phyloP scores from a whole-genome alignment of 306 rosid genomes.

The Erythrophleum fordii region DNA sequence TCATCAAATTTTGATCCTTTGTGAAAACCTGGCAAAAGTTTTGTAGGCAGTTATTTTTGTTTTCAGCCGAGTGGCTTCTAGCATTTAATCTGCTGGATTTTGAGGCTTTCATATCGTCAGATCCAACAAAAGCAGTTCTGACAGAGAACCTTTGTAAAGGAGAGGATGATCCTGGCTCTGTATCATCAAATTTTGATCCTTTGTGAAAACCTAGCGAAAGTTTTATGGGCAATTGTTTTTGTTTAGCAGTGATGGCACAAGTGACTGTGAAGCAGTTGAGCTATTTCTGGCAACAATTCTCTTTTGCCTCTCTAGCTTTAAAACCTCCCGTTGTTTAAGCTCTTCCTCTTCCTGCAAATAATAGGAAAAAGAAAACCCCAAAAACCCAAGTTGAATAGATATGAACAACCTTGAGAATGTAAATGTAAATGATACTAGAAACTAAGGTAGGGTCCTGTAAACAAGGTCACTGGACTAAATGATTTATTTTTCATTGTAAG shows the following conservation, averaged over 20 bases:
- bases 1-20: constrained; percentile 92
- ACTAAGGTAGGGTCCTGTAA: constrained; percentile 7
- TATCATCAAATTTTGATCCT: constrained; percentile 90
- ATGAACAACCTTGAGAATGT: constrained; percentile 26
- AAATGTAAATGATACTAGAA: constrained; percentile 18
- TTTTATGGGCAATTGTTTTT: constrained; percentile 66
- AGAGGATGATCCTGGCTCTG: constrained; percentile 83
- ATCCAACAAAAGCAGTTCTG: constrained; percentile 61
- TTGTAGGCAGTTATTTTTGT: constrained; percentile 65
- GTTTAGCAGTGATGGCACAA: constrained; percentile 55
- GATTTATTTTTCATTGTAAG: constrained; percentile 31
- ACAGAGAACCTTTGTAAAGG: constrained; percentile 72
- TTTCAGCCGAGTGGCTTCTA: constrained; percentile 60
- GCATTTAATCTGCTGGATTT: constrained; percentile 68
- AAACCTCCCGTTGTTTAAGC: constrained; percentile 75
- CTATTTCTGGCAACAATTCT: constrained; percentile 91
- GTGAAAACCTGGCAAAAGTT: constrained; percentile 67
- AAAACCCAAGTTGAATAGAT: constrained; percentile 21
- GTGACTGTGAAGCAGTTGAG: constrained; percentile 51
- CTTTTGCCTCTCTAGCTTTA: constrained; percentile 93
- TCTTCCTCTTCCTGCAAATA: constrained; percentile 76
- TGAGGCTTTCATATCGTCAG: constrained; percentile 64
- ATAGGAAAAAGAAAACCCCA: constrained; percentile 9
- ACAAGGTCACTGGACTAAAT: constrained; percentile 30
- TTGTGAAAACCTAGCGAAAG: constrained; percentile 69